A percentile compares a stretch with the other conserved stretches of the same genome.
phyloP scores from a whole-genome alignment of 163 green algal genomes.

The Scenedesmus sp. region DNA sequence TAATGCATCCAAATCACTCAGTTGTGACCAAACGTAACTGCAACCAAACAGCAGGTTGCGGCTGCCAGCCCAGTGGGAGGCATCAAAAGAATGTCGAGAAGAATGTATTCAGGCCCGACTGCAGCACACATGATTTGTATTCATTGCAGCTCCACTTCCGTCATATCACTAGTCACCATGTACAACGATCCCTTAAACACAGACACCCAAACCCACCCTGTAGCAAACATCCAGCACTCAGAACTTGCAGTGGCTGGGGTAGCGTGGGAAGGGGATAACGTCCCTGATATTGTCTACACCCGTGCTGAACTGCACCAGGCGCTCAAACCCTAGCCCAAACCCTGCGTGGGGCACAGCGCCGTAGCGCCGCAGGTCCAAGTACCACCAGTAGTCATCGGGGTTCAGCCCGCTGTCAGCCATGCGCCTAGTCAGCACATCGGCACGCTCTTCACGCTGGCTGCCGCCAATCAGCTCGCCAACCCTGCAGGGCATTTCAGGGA shows the following conservation, averaged over 20 bases:
- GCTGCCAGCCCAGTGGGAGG: too few relatives aligned
- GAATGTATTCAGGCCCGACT: too few relatives aligned
- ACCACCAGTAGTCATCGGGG: constrained; percentile 68
- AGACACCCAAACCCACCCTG: not conserved
- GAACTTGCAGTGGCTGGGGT: constrained; percentile 82
- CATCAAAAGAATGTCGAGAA: too few relatives aligned
- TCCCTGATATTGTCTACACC: constrained; percentile 97
- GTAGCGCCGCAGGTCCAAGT: constrained; percentile 93
- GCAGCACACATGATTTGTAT: too few relatives aligned
- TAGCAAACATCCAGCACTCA: not conserved
- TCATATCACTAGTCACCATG: too few relatives aligned
- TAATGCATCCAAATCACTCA: too few relatives aligned
- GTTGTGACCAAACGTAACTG: too few relatives aligned
- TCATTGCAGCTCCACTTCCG: too few relatives aligned
- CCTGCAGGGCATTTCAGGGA: too few relatives aligned
- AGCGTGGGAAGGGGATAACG: constrained; percentile 95
- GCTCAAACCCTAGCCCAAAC: constrained; percentile 99
- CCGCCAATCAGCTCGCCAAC: constrained; percentile 99
- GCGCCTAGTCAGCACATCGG: constrained; percentile 41
- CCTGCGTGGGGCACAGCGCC: constrained; percentile 83
- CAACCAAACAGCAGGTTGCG: too few relatives aligned
- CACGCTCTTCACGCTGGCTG: constrained; percentile 94
- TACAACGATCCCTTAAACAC: too few relatives aligned
- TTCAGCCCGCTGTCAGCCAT: constrained; percentile 47
- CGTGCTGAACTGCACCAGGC: constrained; percentile 97